A percentile compares a stretch with the other conserved stretches of the same genome.
Conservation (phyloP, 2,329 filamentous ascomycete genomes). For the Periglandula ipomoeae region DNA sequence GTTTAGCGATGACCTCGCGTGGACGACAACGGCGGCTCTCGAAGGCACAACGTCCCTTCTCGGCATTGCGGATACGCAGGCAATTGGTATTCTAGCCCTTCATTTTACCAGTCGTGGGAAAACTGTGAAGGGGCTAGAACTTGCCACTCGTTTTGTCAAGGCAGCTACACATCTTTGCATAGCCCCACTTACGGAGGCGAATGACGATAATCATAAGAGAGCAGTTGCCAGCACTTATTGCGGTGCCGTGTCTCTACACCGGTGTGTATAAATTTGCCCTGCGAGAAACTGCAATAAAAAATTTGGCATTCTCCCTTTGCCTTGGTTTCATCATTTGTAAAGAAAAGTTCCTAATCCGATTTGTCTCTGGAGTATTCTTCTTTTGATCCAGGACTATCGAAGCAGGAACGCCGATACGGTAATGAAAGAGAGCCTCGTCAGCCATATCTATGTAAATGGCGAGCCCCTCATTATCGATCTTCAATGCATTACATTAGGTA, state of each 20-base stretch:
- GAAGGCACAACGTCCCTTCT: background rate
- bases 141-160: background rate
- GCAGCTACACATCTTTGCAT: background rate
- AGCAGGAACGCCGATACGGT: background rate
- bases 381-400: background rate
- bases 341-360: background rate
- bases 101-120: background rate
- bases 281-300: background rate
- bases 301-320: background rate
- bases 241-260: background rate
- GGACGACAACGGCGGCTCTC: background rate
- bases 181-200: background rate
- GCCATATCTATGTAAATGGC: background rate
- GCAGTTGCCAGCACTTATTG: background rate
- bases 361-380: background rate
- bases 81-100: background rate
- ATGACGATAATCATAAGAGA: background rate
- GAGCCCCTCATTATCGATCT: background rate
- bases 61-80: background rate
- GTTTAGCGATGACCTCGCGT: background rate
- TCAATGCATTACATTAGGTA: background rate
- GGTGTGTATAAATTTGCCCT: background rate
- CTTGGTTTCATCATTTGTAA: background rate
- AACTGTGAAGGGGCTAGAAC: background rate
- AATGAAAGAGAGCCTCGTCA: background rate